A percentile compares a stretch with the other conserved stretches of the same genome.
Evolutionary conservation across 345 rosid genomes (phyloP).

Genomic region (Eucalyptus leucophloia): DNA sequence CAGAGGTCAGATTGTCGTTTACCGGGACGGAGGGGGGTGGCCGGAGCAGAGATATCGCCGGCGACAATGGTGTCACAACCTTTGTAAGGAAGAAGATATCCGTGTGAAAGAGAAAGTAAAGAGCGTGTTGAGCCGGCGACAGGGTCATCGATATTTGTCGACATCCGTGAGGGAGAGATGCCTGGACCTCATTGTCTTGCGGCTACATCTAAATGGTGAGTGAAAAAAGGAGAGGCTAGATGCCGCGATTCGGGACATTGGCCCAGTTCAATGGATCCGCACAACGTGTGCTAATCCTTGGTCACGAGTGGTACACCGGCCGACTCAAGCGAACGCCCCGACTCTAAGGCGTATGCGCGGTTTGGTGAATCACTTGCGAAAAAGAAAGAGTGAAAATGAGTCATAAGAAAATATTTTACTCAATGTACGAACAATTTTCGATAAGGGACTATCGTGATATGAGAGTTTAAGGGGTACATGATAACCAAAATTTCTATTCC

Average conservation of each 20-base stretch:
- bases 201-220: neutral
- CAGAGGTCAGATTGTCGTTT: rapidly evolving
- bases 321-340: neutral
- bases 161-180: rapidly evolving
- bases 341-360: rapidly evolving
- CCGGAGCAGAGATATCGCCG: neutral
- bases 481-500: no score
- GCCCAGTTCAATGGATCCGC: neutral
- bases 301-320: neutral
- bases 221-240: neutral
- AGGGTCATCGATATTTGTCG: neutral
- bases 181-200: neutral
- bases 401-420: neutral
- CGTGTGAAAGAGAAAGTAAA: rapidly evolving
- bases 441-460: no score
- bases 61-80: neutral
- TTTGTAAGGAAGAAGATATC: neutral
- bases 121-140: no score
- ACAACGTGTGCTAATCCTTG: rapidly evolving
- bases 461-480: no score
- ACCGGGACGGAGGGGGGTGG: neutral
- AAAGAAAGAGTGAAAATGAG: neutral
- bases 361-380: neutral
- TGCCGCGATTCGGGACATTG: rapidly evolving
- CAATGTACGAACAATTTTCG: neutral